Evolutionary conservation across 75 land plant genomes (phyloP), one percentile per base, ranked within the genome.

Genomic region (Gnetum montanum): DNA sequence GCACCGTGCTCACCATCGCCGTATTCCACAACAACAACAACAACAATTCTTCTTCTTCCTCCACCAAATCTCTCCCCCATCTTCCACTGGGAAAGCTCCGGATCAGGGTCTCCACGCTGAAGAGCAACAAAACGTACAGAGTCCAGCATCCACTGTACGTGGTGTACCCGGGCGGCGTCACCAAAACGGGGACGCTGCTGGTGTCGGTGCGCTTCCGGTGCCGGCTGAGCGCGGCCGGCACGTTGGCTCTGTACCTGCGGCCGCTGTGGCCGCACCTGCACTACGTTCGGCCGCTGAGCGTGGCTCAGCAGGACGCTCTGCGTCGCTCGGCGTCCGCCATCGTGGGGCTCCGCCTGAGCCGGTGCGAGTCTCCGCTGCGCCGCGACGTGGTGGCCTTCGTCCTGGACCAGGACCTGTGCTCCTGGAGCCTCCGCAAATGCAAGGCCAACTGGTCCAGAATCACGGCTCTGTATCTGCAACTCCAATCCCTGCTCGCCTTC

Each of bases 221-320:
- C 64, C n/a, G n/a, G n/a, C 37, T 66, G 0, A 77, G 81, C 0
- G 72, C 78, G 66, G 43, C 82, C 2, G 76, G 49, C 59, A 36
- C 82, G 0, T 55, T 90, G 31, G 84, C 82, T 8, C 62, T 84
- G 0, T 90, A 90, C 51, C 47, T 61, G 7, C 67, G 19, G 40
- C 95, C 95, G 6, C 60, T 75, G 57, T 66, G 85, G n/a, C 95
- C 95, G 2, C 56, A 81, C 28, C 85, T 89, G 95, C 95, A 89
- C 52, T 89, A 78, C 70, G 71, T 76, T 16, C 60, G 69, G 7
- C 95, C 95, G 0, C 60, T 89, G 31, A 70, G 76, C 8, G 62
- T 71, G 25, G 65, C 51, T 1, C 85, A 77, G 58, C 80, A 75
- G 51, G 95, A 89, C 37, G 41, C 65, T 0, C 69, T 89, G 23